Evolutionary conservation across 176 grass and related monocot genomes (phyloP), one percentile per base, ranked within the genome.

Genomic region (Coix lacrymajobi): DNA sequence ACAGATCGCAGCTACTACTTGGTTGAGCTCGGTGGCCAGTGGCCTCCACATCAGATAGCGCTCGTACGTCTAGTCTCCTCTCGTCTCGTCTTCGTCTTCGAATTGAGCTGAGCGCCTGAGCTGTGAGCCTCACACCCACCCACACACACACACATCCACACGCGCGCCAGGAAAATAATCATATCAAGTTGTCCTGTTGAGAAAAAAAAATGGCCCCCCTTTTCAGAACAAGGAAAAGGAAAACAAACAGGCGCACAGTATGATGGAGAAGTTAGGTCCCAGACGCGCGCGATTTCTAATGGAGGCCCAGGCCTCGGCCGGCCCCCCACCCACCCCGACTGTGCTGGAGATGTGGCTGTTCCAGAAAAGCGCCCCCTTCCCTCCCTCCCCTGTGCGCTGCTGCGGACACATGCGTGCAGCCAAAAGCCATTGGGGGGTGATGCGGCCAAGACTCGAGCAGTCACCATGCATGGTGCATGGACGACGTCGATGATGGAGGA

Each of bases 221-320:
- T 78, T 75, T 31, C 44, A 51, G 44, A 51, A 9, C 19, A 17
- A 52, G 66, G 11, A 19, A 10, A 7, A 70, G 14, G 14, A 40
- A 52, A 58, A 12, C 60, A 84, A 60, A 25, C 61, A 22, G 73
- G 36, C 31, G 4, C 24, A 72, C 40, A 52, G 48, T 73, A 57
- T 83, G 87, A 87, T 90, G 88, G 84, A 79, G 75, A 87, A 87
- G 88, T 87, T 90, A 80, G 84, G 84, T 83, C 61, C 68, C 39
- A 62, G n/a, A 28, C 0, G 6, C 8, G 10, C 3, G 71, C 38
- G 37, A 66, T 63, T 81, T 62, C 15, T 54, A 16, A 16, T 19
- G 8, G 7, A 25, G 24, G 3, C 41, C 26, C 1, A 19, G 76
- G 60, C 44, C n/a, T n/a, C n/a, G n/a, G n/a, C n/a, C n/a, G 13